Evolutionary conservation across 805 yeast species (phyloP), one percentile per base, ranked within the genome.

Genomic region (Komagataella ulmi): DNA sequence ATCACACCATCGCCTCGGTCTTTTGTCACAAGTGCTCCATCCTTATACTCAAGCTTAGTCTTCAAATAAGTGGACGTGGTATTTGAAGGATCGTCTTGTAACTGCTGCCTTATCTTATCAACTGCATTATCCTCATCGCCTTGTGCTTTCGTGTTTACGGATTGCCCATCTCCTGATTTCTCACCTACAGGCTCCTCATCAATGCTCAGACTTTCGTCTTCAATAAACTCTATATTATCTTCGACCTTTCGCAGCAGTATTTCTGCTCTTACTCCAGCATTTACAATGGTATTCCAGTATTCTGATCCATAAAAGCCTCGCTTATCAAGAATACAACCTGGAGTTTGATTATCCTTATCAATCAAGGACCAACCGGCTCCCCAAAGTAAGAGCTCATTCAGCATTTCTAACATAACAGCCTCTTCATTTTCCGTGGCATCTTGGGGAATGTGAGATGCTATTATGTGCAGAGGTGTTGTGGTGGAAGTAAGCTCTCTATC

Each of bases 311-410:
- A 58, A 70, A 61, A 45, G 1, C 74, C 75, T 49, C 85, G 69
- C 48, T 80, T 76, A 44, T 74, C 65, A 21, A 90, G 71, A 6
- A 89, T 74, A 65, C 95, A 90, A 2, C 96, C 98, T 0, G 97
- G 88, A 0, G 97, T 87, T 55, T 82, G 81, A 57, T 79, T 73
- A 51, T 82, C 77, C 53, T 72, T 75, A 63, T 89, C 95, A 2
- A 81, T 70, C 58, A 86, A 72, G 65, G 85, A 83, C 97, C 97
- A 90, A 7, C 95, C 95, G 0, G 96, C 96, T 24, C 97, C 97
- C 62, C 80, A 84, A 60, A 86, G 80, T 56, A 90, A 83, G 53
- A 90, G 65, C 18, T 71, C 74, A 24, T 79, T 77, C 53, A 88
- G 80, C 80, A 90, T 73, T 10, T 67, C 63, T 36, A 67, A 53